Evolutionary conservation across 139 green algal species (phyloP).

Genomic region (Chlamydomonas incerta): DNA sequence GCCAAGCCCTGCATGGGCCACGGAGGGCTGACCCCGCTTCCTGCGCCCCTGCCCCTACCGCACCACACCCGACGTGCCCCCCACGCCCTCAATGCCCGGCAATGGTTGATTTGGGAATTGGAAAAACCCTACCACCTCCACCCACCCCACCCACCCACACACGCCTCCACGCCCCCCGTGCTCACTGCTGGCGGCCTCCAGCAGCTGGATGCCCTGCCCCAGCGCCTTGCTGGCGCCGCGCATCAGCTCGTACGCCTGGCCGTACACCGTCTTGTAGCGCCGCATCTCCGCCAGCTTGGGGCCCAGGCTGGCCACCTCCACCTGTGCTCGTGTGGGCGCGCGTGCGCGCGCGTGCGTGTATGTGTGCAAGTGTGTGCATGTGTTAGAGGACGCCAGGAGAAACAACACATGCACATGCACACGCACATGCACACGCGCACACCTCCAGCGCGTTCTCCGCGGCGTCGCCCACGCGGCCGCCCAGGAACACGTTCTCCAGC

Average conservation of each 20-base stretch:
- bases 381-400: no score
- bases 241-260: conserved; percentile 13
- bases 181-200: background rate
- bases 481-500: conserved; percentile 9
- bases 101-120: no score
- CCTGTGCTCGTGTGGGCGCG: background rate
- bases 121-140: background rate
- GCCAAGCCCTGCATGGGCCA: no score
- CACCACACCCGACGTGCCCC: no score
- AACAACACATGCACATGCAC: no score
- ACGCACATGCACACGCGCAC: no score
- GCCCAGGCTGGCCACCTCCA: background rate
- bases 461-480: background rate
- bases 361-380: background rate
- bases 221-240: background rate
- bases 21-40: no score
- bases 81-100: no score
- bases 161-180: background rate
- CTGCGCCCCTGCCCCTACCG: no score
- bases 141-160: background rate
- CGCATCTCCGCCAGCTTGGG: conserved; percentile 10
- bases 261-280: conserved; percentile 12
- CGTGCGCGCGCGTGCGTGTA: no score
- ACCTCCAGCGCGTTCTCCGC: conserved; percentile 25
- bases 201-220: background rate